Evolutionary conservation across 345 rosid species (phyloP), one percentile per base, ranked within the genome.

Genomic region (Passiflora organensis): DNA sequence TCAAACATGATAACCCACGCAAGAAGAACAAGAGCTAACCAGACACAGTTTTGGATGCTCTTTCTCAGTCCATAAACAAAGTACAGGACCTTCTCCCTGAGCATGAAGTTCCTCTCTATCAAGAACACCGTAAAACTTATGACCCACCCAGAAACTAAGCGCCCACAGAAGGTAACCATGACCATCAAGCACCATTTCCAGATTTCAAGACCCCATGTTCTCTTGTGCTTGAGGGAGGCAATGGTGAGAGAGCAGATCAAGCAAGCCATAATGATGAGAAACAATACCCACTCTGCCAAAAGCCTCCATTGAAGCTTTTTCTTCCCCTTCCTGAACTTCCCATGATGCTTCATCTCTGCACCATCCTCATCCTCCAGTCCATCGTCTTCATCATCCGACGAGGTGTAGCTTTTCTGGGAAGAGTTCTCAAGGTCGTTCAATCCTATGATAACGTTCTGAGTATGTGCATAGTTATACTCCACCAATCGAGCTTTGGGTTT

Each of bases 101-200:
- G 74, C 36, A 91, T 72, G 56, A 81, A 91, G 74, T 83, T 87
- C 47, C 53, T 74, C 74, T 87, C 97, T 12, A 87, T 91, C 67
- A 91, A 24, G 72, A 85, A 91, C 43, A 91, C 91, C 32, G 72
- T 62, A 0, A 91, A 49, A 63, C 66, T 84, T 87, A 87, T 80
- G 59, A 91, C 47, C 95, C 91, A 77, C n/a, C 71, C 75, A 22
- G 95, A 87, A 56, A 91, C 67, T 25, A 79, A 56, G 78, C 82
- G 23, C 55, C 97, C 97, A 25, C 80, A 83, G 43, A 91, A 67
- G 43, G 74, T 78, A 18, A 85, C 97, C 80, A 83, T 68, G 64
- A 75, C 83, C 65, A 91, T 82, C 25, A 87, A 80, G 48, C 74
- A 80, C 97, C 96, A 87, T 59, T 83, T 85, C 97, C 97, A 87